A percentile compares a stretch with the other conserved stretches of the same genome.
phyloP scores from a whole-genome alignment of 2,329 filamentous ascomycete genomes.

The Tolypocladium cylindrosporum region DNA sequence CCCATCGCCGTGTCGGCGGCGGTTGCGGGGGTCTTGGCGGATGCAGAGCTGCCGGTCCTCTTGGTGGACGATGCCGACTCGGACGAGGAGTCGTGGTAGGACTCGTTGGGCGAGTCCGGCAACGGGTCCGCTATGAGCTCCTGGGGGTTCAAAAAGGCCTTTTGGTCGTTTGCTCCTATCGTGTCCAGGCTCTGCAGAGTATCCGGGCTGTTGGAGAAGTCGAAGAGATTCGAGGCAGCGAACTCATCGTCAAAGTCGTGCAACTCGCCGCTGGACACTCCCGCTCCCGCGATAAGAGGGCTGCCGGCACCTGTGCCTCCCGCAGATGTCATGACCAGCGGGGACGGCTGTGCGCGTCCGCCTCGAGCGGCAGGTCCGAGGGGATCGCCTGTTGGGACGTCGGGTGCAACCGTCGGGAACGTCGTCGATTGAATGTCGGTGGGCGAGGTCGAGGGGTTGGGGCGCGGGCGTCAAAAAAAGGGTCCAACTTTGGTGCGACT shows the following conservation, averaged over 20 bases:
- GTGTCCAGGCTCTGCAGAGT: conserved; percentile 23
- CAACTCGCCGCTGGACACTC: conserved; percentile 25
- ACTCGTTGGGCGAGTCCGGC: conserved; percentile 30
- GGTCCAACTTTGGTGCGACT: neutral
- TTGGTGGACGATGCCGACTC: conserved; percentile 40
- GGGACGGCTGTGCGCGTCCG: conserved; percentile 9
- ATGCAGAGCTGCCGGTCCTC: conserved; percentile 34
- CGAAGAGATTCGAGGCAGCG: conserved; percentile 20
- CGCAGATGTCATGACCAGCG: conserved; percentile 26
- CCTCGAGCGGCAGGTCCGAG: conserved; percentile 2
- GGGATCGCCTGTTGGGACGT: neutral
- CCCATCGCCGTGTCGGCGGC: conserved; percentile 33
- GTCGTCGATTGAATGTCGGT: neutral
- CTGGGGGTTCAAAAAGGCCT: conserved; percentile 21
- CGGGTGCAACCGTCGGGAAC: neutral
- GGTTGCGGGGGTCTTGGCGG: conserved; percentile 31
- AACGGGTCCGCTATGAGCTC: conserved; percentile 26
- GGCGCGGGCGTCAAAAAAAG: neutral
- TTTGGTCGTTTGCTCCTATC: conserved; percentile 18
- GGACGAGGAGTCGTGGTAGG: conserved; percentile 39
- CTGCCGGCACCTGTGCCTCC: conserved; percentile 20
- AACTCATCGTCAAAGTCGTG: conserved; percentile 28
- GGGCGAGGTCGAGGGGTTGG: neutral
- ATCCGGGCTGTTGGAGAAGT: conserved; percentile 26
- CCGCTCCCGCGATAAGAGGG: conserved; percentile 28